phyloP scores from a whole-genome alignment of 169 alveolate species.

The Eimeria praecox region DNA sequence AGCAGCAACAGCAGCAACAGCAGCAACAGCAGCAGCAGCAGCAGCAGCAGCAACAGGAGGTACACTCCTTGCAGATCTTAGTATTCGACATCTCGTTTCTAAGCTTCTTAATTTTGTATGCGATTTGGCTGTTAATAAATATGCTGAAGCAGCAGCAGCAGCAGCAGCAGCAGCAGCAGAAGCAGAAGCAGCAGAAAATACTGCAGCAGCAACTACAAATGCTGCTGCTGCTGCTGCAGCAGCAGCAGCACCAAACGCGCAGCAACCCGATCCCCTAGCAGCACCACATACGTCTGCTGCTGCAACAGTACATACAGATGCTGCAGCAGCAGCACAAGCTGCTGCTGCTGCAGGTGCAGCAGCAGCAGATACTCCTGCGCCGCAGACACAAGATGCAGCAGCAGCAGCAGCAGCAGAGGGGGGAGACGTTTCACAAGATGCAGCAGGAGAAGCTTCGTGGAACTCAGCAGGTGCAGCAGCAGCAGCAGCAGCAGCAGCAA shows the following conservation, averaged over 20 bases:
- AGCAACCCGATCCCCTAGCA: neutral
- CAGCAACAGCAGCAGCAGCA: conserved; percentile 22
- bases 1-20: conserved; percentile 3
- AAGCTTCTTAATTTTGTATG: conserved; percentile 68
- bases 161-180: conserved; percentile 66
- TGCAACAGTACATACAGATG: neutral
- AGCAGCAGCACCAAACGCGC: conserved; percentile 82
- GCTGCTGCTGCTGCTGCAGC: conserved; percentile 50
- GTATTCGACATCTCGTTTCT: conserved; percentile 66
- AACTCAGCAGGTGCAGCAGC: neutral
- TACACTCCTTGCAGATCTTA: neutral
- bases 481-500: conserved; percentile 13
- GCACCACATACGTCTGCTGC: conserved; percentile 13
- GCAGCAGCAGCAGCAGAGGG: conserved; percentile 2
- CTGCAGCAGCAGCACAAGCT: neutral
- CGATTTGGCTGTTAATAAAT: conserved; percentile 67
- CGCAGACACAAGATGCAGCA: neutral
- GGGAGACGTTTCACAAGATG: neutral
- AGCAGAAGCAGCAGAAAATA: conserved; percentile 81
- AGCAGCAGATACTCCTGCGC: neutral
- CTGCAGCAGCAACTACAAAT: conserved; percentile 64
- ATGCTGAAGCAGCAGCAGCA: conserved; percentile 72
- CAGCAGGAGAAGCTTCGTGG: conserved; percentile 8
- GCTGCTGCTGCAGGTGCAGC: neutral
- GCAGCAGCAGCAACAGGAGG: neutral